Evolutionary conservation across 176 grass and related monocot genomes (phyloP), one percentile per base, ranked within the genome.

Genomic region (Alloteropsis semialata): DNA sequence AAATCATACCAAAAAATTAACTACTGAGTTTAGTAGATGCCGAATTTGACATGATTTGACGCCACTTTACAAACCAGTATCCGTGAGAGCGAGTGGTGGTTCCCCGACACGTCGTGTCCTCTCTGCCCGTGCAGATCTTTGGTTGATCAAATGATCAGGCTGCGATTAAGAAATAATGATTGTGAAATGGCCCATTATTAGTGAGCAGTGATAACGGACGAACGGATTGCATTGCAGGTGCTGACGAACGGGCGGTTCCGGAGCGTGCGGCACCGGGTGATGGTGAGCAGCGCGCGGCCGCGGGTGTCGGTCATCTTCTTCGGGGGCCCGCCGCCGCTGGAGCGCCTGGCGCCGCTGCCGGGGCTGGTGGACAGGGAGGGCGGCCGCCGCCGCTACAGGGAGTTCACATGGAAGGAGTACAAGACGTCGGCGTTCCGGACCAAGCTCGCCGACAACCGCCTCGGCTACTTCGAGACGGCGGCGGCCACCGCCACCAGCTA

Each of bases 391-490:
- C 81, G 87, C 0, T 97, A 97, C 90, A 89, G 88, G 84, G 95
- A 97, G 54, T 97, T 97, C 90, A 97, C 95, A 27, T 97, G 95
- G 95, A 70, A 37, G 32, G 95, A 94, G 92, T 97, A 91, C 88
- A 97, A 94, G 74, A 76, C 83, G 10, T 91, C 76, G 19, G 95
- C 90, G 13, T 92, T 83, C 84, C 22, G 32, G 82, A 92, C 85
- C 59, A 91, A 77, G 86, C 88, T 97, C 5, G 86, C 90, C 1
- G 92, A 89, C 10, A 89, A 94, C 69, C 72, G 95, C 49, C 95
- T 97, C 41, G 76, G 85, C 12, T 69, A 80, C 39, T 97, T 97
- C 61, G 89, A 97, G 44, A 76, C 65, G 16, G 22, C 43, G 14
- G 3, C 64, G 19, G 63, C 58, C 58, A 10, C 58, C 32, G 38